These are phyloP conservation scores for Hordeum marinum DNA, from an alignment of 176 grass and related monocot genomes.

Conservation along the genomic window DNA sequence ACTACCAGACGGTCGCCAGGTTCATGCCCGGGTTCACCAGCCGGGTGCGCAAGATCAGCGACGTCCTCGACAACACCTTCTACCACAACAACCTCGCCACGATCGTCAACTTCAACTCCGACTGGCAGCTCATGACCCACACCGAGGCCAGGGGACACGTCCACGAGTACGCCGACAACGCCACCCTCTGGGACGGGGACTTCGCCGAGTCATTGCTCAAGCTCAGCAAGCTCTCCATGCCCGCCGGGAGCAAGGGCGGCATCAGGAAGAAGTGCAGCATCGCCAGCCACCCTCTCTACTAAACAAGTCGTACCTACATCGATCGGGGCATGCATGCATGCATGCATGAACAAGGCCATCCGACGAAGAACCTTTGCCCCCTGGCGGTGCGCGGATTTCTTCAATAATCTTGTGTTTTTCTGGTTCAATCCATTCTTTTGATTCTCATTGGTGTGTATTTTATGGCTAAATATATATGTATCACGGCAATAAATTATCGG, in stretches of 20 bases:
- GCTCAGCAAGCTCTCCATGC: conserved; percentile 54
- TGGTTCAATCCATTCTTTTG: neutral
- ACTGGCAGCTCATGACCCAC: conserved; percentile 35
- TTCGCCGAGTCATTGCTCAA: conserved; percentile 47
- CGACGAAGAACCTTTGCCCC: neutral
- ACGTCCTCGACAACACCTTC: conserved; percentile 39
- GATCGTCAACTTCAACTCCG: conserved; percentile 53
- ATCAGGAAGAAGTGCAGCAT: conserved; percentile 51
- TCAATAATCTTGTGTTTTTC: neutral
- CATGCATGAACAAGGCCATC: neutral
- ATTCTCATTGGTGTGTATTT: no score
- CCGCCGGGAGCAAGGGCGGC: conserved; percentile 42
- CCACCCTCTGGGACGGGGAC: conserved; percentile 32
- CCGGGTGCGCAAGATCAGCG: conserved; percentile 26
- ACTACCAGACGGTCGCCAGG: neutral
- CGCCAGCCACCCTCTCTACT: conserved; percentile 18
- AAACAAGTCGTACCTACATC: neutral
- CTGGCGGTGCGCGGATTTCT: neutral
- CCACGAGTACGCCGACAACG: conserved; percentile 25
- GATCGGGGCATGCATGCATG: neutral
- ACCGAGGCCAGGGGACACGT: conserved; percentile 24
- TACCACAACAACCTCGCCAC: conserved; percentile 34
- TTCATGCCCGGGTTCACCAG: conserved; percentile 27
- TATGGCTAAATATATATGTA: no score
- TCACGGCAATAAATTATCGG: no score